These are phyloP conservation scores for Saxispiralis lemnorum DNA, from an alignment of 495 filamentous ascomycete genomes.

Conservation along the genomic window DNA sequence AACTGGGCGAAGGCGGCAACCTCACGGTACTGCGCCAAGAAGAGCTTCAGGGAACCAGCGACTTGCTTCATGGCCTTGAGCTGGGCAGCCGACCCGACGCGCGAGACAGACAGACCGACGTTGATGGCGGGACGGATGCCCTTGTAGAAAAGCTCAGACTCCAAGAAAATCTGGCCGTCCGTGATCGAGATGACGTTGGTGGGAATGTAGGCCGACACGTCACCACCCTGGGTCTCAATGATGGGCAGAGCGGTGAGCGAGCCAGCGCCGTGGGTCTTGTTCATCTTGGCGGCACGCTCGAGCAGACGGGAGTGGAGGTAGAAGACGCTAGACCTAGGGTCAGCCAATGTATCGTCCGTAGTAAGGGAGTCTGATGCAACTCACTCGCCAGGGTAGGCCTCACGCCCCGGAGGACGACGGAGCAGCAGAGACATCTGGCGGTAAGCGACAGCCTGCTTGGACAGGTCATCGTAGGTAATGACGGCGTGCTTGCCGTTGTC, in stretches of 20 bases:
- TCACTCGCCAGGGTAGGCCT: constrained; percentile 95
- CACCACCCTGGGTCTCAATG: constrained; percentile 99
- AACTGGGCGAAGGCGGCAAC: constrained; percentile 99
- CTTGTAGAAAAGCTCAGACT: constrained; percentile 99
- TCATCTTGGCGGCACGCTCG: constrained; percentile 99
- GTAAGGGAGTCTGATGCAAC: no score
- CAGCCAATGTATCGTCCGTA: constrained; percentile 14
- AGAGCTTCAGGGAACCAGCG: constrained; percentile 97
- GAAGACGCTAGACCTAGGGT: constrained; percentile 51
- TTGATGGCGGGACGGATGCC: constrained; percentile 99
- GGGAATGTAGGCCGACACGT: constrained; percentile 99
- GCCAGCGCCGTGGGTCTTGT: constrained; percentile 84
- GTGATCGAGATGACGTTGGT: constrained; percentile 99
- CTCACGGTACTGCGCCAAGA: constrained; percentile 99
- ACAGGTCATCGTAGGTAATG: constrained; percentile 89
- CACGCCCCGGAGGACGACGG: constrained; percentile 97
- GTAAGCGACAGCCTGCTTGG: constrained; percentile 91
- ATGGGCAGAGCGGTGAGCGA: constrained; percentile 94
- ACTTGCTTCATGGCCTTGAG: constrained; percentile 99
- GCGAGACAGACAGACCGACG: constrained; percentile 99
- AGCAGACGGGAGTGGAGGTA: constrained; percentile 99
- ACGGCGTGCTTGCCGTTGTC: constrained; percentile 86
- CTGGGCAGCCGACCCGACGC: constrained; percentile 98
- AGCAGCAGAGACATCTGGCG: constrained; percentile 99
- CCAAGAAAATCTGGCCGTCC: constrained; percentile 99